Percentiles rank a stretch among this genome's conserved stretches.
Evolutionary conservation across 805 yeast species (phyloP).

Genomic region (Candida oleophila): DNA sequence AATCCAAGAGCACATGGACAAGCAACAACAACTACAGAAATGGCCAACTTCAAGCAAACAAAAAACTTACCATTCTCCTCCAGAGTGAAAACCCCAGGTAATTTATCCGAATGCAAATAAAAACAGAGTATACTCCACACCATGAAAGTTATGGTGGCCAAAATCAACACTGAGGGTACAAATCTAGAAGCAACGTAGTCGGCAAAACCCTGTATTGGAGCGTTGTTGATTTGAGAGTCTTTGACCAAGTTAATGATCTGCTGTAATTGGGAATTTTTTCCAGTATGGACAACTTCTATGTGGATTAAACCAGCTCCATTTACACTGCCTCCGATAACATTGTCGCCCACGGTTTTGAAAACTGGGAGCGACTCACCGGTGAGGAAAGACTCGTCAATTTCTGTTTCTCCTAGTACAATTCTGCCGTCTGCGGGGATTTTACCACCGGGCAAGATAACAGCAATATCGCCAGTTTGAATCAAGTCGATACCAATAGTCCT

Average conservation of each 20-base stretch:
- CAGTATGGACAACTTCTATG: constrained; percentile 67
- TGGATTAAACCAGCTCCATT: constrained; percentile 76
- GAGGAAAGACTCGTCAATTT: constrained; percentile 82
- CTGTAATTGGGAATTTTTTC: constrained; percentile 81
- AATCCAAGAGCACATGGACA: constrained; percentile 98
- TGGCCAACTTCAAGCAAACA: constrained; percentile 74
- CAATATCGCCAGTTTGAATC: constrained; percentile 73
- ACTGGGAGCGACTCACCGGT: constrained; percentile 92
- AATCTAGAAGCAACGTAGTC: constrained; percentile 83
- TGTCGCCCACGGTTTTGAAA: constrained; percentile 55
- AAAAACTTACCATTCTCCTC: constrained; percentile 56
- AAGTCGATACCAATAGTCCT: constrained; percentile 68
- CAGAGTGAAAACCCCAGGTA: constrained; percentile 50
- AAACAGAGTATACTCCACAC: constrained; percentile 38
- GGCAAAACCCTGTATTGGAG: constrained; percentile 89
- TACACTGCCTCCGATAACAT: constrained; percentile 86
- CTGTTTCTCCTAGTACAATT: constrained; percentile 74
- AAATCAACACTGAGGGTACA: constrained; percentile 68
- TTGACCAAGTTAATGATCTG: constrained; percentile 84
- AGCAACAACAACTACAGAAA: constrained; percentile 93
- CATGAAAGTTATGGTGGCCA: constrained; percentile 64
- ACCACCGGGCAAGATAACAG: constrained; percentile 80
- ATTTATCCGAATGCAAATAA: constrained; percentile 14
- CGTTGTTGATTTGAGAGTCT: constrained; percentile 83
- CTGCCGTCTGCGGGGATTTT: constrained; percentile 91